These are phyloP conservation scores for Euphrasia confusa DNA, from an alignment of 257 asterid genomes.

Conservation along the genomic window DNA sequence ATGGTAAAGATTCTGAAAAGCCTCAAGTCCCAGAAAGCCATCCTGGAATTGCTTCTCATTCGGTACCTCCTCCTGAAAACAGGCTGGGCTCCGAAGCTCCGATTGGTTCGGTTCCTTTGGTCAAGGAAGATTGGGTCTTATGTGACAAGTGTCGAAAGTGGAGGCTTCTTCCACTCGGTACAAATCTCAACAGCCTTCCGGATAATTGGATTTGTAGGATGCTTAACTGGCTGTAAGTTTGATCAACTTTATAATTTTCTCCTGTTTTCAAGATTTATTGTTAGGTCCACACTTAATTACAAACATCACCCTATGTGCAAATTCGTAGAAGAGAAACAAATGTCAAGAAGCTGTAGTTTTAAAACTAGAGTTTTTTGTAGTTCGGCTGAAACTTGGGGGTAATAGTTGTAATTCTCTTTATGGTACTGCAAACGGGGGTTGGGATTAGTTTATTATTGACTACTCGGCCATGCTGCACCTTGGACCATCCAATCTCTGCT, in stretches of 20 bases:
- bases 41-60: conserved; percentile 36
- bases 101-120: conserved; percentile 50
- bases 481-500: no score
- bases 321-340: conserved; percentile 1
- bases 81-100: conserved; percentile 52
- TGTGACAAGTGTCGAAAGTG: conserved; percentile 85
- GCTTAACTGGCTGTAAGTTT: conserved; percentile 98
- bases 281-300: not conserved
- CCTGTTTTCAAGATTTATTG: conserved; percentile 4
- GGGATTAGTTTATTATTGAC: no score
- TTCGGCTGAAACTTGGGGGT: no score
- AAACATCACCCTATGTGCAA: not conserved
- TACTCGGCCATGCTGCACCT: no score
- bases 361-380: no score
- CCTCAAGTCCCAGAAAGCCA: conserved; percentile 31
- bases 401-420: no score
- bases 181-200: conserved; percentile 75
- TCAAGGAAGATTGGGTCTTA: conserved; percentile 81
- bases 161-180: conserved; percentile 95
- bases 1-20: conserved; percentile 38
- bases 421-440: no score
- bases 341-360: no score
- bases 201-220: conserved; percentile 88
- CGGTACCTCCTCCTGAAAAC: conserved; percentile 35
- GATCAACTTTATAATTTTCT: conserved; percentile 9